Evolutionary conservation across 2,329 filamentous ascomycete genomes (phyloP).

Genomic region (Aureobasidium lini): DNA sequence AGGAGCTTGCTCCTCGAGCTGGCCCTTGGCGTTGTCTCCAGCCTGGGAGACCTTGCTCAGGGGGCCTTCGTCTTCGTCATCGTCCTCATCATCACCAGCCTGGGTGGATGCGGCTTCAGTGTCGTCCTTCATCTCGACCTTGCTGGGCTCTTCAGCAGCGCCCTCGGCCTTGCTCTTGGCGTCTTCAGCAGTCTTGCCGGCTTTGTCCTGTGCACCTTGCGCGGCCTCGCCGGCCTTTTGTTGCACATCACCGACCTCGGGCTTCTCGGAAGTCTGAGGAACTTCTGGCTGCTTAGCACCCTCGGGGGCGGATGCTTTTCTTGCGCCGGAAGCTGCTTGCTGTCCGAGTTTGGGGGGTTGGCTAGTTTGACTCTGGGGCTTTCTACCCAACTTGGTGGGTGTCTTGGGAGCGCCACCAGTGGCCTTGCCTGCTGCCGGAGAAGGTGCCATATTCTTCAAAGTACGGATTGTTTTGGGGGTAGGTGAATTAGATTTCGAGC

Average conservation of each 20-base stretch:
- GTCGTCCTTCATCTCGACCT: constrained; percentile 31
- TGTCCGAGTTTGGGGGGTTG: constrained; percentile 35
- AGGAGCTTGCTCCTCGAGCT: constrained; percentile 38
- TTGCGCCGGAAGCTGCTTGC: constrained; percentile 24
- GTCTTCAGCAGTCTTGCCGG: constrained; percentile 25
- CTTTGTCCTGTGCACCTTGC: constrained; percentile 21
- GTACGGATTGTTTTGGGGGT: constrained; percentile 21
- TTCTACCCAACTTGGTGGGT: constrained; percentile 44
- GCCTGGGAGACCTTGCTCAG: constrained; percentile 42
- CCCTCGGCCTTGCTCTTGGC: constrained; percentile 32
- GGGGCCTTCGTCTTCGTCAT: constrained; percentile 28
- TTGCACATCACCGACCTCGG: constrained; percentile 26
- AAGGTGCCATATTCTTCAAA: constrained; percentile 39
- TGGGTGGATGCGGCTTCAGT: constrained; percentile 22
- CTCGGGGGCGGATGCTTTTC: constrained; percentile 20
- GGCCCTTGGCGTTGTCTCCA: constrained; percentile 36
- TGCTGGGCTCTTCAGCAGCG: constrained; percentile 27
- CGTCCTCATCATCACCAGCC: constrained; percentile 28
- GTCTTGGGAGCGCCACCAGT: constrained; percentile 40
- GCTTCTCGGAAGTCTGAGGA: constrained; percentile 25
- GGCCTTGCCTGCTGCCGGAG: constrained; percentile 43
- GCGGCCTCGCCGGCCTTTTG: constrained; percentile 26
- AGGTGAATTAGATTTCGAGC: constrained; percentile 28
- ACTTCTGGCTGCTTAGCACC: constrained; percentile 20
- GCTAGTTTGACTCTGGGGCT: constrained; percentile 31